Evolutionary conservation across 257 asterid species (phyloP), one percentile per base, ranked within the genome.

Genomic region (Gentiana macrophylla): DNA sequence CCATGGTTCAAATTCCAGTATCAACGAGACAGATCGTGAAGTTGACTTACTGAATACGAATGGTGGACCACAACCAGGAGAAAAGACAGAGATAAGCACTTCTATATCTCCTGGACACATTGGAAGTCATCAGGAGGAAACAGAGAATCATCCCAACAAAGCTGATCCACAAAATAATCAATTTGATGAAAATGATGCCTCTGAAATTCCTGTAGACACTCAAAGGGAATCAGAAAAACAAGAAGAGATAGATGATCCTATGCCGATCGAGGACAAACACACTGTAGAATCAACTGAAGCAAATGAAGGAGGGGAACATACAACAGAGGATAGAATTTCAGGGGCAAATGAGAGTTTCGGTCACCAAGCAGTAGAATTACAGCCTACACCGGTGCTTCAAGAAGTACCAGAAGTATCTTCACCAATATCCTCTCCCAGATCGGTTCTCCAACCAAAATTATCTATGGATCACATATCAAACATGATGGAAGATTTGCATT

Each of bases 391-490:
- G 8, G 57, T n/a, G 43, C 59, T 52, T n/a, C 72, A 68, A 64
- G 75, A 65, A 63, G 9, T 59, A 65, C 64, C 72, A n/a, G 24
- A 24, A 24, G 53, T 38, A 36, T 61, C 57, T 63, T 72, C 72
- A 35, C 49, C 55, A 12, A 8, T 79, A 49, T 67, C 68, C 32
- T 45, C 86, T 32, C 94, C 94, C 8, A 76, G 67, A 51, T 80
- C 94, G 3, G 84, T 79, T 48, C 64, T 83, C 33, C 84, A 70
- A 43, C 77, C 77, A 8, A 67, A 71, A 24, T 64, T 78, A 8
- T 84, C 83, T 11, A 43, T 70, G 52, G 74, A 72, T 64, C 73
- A 63, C 4, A 45, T 64, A 36, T 61, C 83, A n/a, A 66, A 70
- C 61, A 67, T 61, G 45, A 75, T 70, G 49, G 84, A 67, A 32